These are phyloP conservation scores for Diaporthe helianthi DNA, from an alignment of 2,329 filamentous ascomycete genomes.

Conservation along the genomic window DNA sequence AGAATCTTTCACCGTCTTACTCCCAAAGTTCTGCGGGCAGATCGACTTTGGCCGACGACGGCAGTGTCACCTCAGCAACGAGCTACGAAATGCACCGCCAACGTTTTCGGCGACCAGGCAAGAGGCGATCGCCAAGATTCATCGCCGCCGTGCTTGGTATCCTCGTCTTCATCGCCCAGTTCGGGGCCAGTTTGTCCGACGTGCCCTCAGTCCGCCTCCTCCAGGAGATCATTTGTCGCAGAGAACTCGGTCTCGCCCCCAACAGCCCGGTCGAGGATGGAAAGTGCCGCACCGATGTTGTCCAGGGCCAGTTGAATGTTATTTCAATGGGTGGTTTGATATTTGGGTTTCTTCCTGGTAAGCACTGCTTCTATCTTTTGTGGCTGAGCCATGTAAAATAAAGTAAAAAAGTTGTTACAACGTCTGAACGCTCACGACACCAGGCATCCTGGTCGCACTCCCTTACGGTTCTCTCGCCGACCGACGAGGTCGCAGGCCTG, in stretches of 20 bases:
- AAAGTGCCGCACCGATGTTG: neutral
- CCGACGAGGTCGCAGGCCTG: neutral
- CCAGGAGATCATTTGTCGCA: conserved; percentile 27
- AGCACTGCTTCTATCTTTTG: neutral
- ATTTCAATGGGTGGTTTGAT: conserved; percentile 7
- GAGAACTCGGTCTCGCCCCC: neutral
- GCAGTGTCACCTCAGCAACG: neutral
- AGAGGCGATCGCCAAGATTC: neutral
- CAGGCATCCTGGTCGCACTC: conserved; percentile 24
- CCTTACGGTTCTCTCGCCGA: conserved; percentile 13
- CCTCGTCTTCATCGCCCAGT: conserved; percentile 25
- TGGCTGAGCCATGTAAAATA: no score
- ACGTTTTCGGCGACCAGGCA: neutral
- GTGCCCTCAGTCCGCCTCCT: conserved; percentile 24
- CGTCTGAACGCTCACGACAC: neutral
- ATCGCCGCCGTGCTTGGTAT: conserved; percentile 2
- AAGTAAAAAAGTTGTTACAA: no score
- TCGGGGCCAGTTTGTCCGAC: conserved; percentile 22
- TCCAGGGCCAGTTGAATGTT: conserved; percentile 17
- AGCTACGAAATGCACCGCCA: neutral
- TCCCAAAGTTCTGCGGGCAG: conserved; percentile 6
- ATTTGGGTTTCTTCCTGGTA: conserved; percentile 26
- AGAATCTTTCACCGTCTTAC: neutral
- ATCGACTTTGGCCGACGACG: neutral
- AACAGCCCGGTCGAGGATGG: neutral